Conservation (phyloP, 192 early-diverging fungal genomes). For the Coemansia sp. region DNA sequence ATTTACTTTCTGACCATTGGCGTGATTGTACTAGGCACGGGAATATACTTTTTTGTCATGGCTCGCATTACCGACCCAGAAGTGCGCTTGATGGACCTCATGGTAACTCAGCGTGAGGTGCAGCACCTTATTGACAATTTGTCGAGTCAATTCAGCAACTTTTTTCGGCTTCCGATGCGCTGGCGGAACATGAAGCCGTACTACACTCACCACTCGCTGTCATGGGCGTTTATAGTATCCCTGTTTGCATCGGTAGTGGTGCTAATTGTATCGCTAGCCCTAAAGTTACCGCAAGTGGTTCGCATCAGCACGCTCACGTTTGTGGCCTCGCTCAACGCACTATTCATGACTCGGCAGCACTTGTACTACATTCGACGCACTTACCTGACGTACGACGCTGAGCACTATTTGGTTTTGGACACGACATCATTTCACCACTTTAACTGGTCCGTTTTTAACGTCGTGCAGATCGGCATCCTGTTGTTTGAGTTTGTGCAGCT, state of each 20-base stretch:
- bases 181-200: slow-evolving; percentile 58
- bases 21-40: slow-evolving; percentile 51
- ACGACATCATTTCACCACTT: slow-evolving; percentile 46
- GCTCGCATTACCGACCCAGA: slow-evolving; percentile 57
- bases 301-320: slow-evolving; percentile 50
- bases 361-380: slow-evolving; percentile 57
- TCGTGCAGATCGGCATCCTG: slow-evolving; percentile 71
- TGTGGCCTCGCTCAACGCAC: slow-evolving; percentile 47
- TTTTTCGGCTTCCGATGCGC: slow-evolving; percentile 52
- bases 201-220: slow-evolving; percentile 53
- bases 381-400: slow-evolving; percentile 46
- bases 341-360: slow-evolving; percentile 59
- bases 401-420: slow-evolving; percentile 51
- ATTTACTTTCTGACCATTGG: slow-evolving; percentile 60
- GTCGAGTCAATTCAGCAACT: slow-evolving; percentile 56
- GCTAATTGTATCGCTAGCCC: slow-evolving; percentile 32
- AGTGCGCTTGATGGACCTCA: slow-evolving; percentile 57
- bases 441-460: slow-evolving; percentile 62
- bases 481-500: slow-evolving; percentile 80
- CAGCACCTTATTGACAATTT: slow-evolving; percentile 63
- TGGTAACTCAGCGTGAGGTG: slow-evolving; percentile 62
- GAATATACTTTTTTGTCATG: slow-evolving; percentile 59
- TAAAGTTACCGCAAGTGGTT: slow-evolving; percentile 35
- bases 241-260: slow-evolving; percentile 34
- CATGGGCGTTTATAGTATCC: slow-evolving; percentile 52